phyloP scores from a whole-genome alignment of 1,284 basidiomycete genomes.

The Meira nashicola region DNA sequence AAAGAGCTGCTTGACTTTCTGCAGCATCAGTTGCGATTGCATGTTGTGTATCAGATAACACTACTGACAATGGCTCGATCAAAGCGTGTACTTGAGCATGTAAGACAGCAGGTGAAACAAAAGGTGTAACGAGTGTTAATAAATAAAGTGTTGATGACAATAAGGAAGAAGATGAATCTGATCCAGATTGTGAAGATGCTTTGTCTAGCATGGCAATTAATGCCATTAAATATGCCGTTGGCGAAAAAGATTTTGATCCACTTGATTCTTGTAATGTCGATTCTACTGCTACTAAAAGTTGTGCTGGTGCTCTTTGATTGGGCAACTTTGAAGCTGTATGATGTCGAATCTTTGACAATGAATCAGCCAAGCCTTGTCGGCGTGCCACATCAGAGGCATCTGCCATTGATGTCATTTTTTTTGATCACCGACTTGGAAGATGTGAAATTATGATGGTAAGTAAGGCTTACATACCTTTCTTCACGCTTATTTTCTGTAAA shows the following conservation, averaged over 20 bases:
- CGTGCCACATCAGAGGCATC: too few species aligned
- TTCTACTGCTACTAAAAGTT: constrained; percentile 82
- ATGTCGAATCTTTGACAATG: constrained; percentile 71
- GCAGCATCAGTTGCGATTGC: constrained; percentile 63
- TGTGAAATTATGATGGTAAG: too few species aligned
- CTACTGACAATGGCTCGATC: constrained; percentile 32
- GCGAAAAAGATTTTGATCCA: constrained; percentile 24
- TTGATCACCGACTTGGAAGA: too few species aligned
- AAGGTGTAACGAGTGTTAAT: constrained; percentile 41
- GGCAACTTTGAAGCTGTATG: constrained; percentile 74
- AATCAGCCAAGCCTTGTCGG: constrained; percentile 11
- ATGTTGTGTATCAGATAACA: constrained; percentile 40
- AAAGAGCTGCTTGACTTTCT: constrained; percentile 58
- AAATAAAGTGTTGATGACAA: constrained; percentile 44
- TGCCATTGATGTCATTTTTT: too few species aligned
- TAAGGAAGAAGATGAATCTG: constrained; percentile 9
- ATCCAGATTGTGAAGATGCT: constrained; percentile 4
- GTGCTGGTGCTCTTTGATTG: constrained; percentile 86
- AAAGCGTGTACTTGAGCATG: constrained; percentile 35
- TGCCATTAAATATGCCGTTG: constrained; percentile 48
- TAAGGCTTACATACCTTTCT: too few species aligned
- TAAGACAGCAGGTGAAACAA: constrained; percentile 36
- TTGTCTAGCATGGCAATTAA: constrained; percentile 43
- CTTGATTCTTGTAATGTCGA: constrained; percentile 68
- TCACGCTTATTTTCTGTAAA: too few species aligned